Evolutionary conservation across 371 early-diverging fungal genomes (phyloP).

Genomic region (Circinella minor): DNA sequence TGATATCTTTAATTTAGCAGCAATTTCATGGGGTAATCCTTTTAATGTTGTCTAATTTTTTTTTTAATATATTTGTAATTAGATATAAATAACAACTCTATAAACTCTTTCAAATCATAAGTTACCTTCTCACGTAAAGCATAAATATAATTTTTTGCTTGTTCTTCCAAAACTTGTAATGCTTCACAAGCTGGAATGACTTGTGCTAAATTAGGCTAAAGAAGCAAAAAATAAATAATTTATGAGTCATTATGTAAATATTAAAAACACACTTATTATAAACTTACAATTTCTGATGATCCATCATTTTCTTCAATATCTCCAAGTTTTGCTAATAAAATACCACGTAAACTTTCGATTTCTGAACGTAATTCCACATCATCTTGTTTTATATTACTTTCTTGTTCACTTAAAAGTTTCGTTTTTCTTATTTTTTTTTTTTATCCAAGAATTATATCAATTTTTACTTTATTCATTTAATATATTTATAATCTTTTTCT

Average conservation of each 20-base stretch:
- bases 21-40: conserved; percentile 43
- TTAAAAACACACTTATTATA: background rate
- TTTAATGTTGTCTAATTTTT: conserved; percentile 26
- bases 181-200: conserved; percentile 34
- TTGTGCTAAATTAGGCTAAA: conserved; percentile 10
- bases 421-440: too few species aligned
- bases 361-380: conserved; percentile 41
- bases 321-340: conserved; percentile 48
- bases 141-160: conserved; percentile 40
- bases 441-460: background rate
- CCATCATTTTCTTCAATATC: conserved; percentile 20
- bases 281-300: conserved; percentile 4
- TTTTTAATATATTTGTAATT: too few species aligned
- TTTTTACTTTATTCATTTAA: background rate
- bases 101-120: background rate
- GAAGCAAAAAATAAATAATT: background rate
- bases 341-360: conserved; percentile 46
- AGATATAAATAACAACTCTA: too few species aligned
- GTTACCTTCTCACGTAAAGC: conserved; percentile 36
- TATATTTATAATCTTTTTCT: too few species aligned
- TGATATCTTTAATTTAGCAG: conserved; percentile 37
- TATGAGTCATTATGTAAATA: background rate
- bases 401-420: conserved; percentile 31
- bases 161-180: conserved; percentile 38
- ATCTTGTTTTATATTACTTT: conserved; percentile 30